A percentile compares a stretch with the other conserved stretches of the same genome.
These are phyloP conservation scores for Dendrobium huoshanense DNA, from an alignment of 106 monocot species.

Conservation along the genomic window DNA sequence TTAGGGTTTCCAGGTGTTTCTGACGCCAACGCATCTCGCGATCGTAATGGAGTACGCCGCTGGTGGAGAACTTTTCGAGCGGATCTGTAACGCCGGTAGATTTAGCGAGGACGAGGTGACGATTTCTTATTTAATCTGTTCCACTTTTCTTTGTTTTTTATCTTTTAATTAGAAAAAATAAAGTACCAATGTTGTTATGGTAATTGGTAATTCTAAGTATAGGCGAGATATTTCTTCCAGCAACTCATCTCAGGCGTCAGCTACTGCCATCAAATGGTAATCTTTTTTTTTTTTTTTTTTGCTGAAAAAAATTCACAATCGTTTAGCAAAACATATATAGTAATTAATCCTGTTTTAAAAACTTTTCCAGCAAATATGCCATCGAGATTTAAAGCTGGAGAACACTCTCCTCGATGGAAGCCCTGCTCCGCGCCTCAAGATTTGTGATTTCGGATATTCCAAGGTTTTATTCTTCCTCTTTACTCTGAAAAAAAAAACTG, in stretches of 20 bases:
- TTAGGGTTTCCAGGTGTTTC: conserved; percentile 43
- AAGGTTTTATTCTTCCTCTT: conserved; percentile 34
- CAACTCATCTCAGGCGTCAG: conserved; percentile 91
- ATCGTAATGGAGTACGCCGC: conserved; percentile 96
- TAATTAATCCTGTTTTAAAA: neutral
- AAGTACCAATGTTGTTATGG: neutral
- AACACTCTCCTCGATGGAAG: conserved; percentile 87
- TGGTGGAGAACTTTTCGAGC: conserved; percentile 91
- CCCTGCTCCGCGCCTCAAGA: conserved; percentile 79
- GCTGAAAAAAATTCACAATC: too few relatives aligned
- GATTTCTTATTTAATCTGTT: neutral
- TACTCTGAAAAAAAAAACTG: neutral
- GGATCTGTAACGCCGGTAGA: conserved; percentile 75
- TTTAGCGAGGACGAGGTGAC: conserved; percentile 87
- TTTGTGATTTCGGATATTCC: conserved; percentile 90
- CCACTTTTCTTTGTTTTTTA: neutral
- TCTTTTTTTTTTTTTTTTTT: neutral
- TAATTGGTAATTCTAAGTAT: conserved; percentile 14
- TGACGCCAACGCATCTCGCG: conserved; percentile 80
- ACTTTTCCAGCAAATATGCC: conserved; percentile 58
- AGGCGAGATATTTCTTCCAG: conserved; percentile 98
- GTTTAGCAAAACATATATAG: too few relatives aligned
- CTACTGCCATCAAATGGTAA: conserved; percentile 84
- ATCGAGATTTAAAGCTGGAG: conserved; percentile 86
- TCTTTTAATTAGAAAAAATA: neutral